A percentile compares a stretch with the other conserved stretches of the same genome.
Evolutionary conservation across 2,329 filamentous ascomycete species (phyloP).

Genomic region (Endothia cerciana): DNA sequence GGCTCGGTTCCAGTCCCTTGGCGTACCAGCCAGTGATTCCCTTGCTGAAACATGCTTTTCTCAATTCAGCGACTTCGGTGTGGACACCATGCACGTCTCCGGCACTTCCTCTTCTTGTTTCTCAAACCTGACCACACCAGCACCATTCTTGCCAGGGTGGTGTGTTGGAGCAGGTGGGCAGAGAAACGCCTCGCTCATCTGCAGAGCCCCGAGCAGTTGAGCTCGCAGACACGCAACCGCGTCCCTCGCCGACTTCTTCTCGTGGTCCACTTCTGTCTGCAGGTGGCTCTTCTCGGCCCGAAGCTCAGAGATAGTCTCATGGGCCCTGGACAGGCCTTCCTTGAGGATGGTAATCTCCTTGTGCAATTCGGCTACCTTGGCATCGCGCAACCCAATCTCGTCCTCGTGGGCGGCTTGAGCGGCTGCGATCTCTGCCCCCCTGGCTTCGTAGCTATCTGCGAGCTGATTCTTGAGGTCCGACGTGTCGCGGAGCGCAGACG

Average conservation of each 20-base stretch:
- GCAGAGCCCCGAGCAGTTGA: slow-evolving; percentile 21
- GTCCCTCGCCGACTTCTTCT: slow-evolving; percentile 7
- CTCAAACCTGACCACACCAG: not conserved
- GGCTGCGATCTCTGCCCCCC: not conserved
- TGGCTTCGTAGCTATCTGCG: slow-evolving; percentile 3
- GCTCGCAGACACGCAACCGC: slow-evolving; percentile 19
- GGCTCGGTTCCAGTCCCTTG: not conserved
- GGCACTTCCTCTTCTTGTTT: not conserved
- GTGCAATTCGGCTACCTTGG: not conserved
- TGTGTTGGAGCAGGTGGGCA: not conserved
- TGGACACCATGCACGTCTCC: not conserved
- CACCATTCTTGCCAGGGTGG: not conserved
- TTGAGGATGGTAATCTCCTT: slow-evolving; percentile 9
- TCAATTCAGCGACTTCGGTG: not conserved
- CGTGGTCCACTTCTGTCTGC: not conserved
- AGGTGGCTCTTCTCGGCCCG: not conserved
- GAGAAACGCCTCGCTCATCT: slow-evolving; percentile 26
- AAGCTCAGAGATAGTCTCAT: not conserved
- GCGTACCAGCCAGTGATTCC: too few relatives aligned
- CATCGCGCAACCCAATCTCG: not conserved
- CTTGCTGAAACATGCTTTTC: not conserved
- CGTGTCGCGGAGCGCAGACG: not conserved
- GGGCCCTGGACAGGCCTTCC: slow-evolving; percentile 9
- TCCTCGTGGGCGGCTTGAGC: not conserved
- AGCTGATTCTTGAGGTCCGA: not conserved